Evolutionary conservation across 352 stramenopile genomes (phyloP).

Genomic region (Pythium dissimile): DNA sequence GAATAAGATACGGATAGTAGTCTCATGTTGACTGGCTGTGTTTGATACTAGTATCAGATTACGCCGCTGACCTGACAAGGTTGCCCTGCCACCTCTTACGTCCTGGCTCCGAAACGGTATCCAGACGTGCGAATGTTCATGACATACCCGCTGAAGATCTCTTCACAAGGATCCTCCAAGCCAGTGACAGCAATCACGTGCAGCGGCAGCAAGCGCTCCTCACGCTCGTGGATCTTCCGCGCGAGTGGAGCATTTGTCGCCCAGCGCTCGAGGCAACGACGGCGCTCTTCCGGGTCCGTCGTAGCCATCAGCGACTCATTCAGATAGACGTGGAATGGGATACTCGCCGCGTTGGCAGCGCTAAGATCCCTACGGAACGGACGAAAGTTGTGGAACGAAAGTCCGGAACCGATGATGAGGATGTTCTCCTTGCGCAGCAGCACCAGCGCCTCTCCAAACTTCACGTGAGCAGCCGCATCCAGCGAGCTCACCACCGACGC

Average conservation of each 20-base stretch:
- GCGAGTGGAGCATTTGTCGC: constrained; percentile 32
- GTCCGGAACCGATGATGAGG: constrained; percentile 81
- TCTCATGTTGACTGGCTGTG: too few species aligned
- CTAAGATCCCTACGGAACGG: constrained; percentile 7
- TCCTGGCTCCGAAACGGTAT: constrained; percentile 16
- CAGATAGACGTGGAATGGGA: constrained; percentile 19
- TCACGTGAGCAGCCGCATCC: constrained; percentile 50
- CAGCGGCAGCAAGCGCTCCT: constrained; percentile 62
- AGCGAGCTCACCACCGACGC: constrained; percentile 71
- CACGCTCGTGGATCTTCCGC: constrained; percentile 30
- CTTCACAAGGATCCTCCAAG: constrained; percentile 38
- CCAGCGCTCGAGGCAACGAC: constrained; percentile 34
- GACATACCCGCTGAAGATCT: constrained; percentile 22
- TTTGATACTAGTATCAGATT: too few species aligned
- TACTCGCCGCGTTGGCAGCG: constrained; percentile 1
- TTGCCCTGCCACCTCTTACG: too few species aligned
- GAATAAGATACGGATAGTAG: too few species aligned
- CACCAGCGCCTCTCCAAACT: constrained; percentile 57
- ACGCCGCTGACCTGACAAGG: too few species aligned
- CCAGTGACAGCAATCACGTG: constrained; percentile 46
- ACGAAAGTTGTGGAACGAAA: constrained; percentile 16
- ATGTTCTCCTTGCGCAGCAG: constrained; percentile 69
- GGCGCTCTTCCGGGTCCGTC: constrained; percentile 11
- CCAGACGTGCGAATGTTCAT: constrained; percentile 20
- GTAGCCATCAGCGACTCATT: constrained; percentile 10